Percentiles rank a stretch among this genome's conserved stretches.
Conservation (phyloP, 2,329 filamentous ascomycete genomes). For the Chrysoporthe deuterocubensis region DNA sequence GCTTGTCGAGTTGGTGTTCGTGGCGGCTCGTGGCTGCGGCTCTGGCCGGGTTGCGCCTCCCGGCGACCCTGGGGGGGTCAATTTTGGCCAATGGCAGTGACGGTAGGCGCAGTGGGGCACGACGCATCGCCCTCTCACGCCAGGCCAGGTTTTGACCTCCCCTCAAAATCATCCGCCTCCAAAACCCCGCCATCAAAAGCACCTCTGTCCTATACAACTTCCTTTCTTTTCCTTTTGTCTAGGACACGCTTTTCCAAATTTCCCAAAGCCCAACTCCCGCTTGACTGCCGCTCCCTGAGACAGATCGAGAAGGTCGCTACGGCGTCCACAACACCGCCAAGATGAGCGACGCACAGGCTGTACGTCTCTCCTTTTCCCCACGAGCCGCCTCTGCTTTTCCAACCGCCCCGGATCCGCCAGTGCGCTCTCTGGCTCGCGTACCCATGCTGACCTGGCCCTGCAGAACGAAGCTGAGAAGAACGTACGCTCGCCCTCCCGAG, state of each 20-base stretch:
- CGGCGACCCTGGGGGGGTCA: not conserved
- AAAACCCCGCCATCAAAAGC: conserved; percentile 26
- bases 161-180: conserved; percentile 24
- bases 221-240: conserved; percentile 13
- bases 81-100: conserved; percentile 12
- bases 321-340: conserved; percentile 48
- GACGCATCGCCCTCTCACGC: conserved; percentile 17
- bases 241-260: not conserved
- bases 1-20: not conserved
- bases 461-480: conserved; percentile 91
- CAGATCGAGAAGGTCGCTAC: conserved; percentile 26
- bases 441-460: conserved; percentile 9
- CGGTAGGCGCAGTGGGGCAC: conserved; percentile 11
- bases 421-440: not conserved
- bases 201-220: conserved; percentile 3
- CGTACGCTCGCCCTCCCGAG: conserved; percentile 47
- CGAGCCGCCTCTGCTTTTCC: not conserved
- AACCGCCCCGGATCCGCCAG: not conserved
- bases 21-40: conserved; percentile 3
- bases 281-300: conserved; percentile 16
- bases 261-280: not conserved
- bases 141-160: conserved; percentile 13
- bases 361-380: conserved; percentile 11
- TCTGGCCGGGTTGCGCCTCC: not conserved
- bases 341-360: conserved; percentile 82